Base-by-base conservation (phyloP, 495 filamentous ascomycete genomes). In the Xylaria grammica region DNA sequence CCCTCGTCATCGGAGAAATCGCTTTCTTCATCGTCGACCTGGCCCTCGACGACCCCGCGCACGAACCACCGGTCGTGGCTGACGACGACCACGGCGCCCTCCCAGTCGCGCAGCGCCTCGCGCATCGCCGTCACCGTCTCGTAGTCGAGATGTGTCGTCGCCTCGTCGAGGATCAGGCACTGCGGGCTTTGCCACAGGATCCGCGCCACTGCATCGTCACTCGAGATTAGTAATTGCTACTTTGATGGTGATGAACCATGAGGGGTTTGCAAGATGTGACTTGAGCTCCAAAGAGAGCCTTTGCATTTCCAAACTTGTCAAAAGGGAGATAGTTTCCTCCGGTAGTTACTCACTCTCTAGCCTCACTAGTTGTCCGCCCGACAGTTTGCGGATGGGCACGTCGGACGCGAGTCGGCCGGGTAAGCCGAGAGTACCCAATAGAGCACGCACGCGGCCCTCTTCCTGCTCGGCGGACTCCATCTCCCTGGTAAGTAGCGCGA, bases 121-220 rank as follows among this genome's bases (percentile, higher is more conserved):
- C 86, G 81, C 44, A 96, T 78, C 4, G 89, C 90, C 7, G 81
- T 82, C 30, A 94, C 90, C 3, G 89, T 91, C 72, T 93, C 81
- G 67, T 87, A 89, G 67, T 96, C 91, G 38, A 96, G 77, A 78
- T 94, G 91, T n/a, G 91, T 96, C 10, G 90, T 94, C 19, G 90
- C 87, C 72, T 96, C 91, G 69, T 96, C 91, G 9, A 96, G 84
- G 15, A 96, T 82, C 24, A 96, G 82, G 26, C 90, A 79, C 29
- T 92, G 90, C 49, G 91, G 91, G 11, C 81, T 77, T 42, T 75
- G 78, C 85, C 87, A 89, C 38, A 93, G 71, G 3, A 93, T 74
- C 53, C 85, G 76, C 11, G 90, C 90, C 45, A 95, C 77, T 57
- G 19, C 17, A 29, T n/a, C n/a, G 6, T 1, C 4, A 20, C 19